These are phyloP conservation scores for Chaetoscypha palmicola DNA, from an alignment of 2,329 filamentous ascomycete genomes.

Conservation along the genomic window DNA sequence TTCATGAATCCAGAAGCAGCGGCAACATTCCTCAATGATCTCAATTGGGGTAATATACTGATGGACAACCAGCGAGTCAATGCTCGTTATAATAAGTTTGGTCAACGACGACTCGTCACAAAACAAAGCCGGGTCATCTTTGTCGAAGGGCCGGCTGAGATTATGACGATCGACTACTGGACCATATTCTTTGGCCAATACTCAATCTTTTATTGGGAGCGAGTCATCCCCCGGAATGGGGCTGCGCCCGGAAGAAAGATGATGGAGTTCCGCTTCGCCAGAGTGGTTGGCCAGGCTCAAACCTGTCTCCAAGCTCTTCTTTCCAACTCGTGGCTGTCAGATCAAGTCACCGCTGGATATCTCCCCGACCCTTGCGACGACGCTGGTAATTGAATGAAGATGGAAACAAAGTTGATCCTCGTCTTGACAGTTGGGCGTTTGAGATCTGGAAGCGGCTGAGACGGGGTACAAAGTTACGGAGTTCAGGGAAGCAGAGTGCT, in stretches of 20 bases:
- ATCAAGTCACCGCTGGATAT: not conserved
- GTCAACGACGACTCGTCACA: slow-evolving; percentile 6
- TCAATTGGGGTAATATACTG: not conserved
- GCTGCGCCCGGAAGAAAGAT: slow-evolving; percentile 1
- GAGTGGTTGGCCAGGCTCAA: slow-evolving; percentile 19
- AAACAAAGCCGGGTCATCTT: slow-evolving; percentile 8
- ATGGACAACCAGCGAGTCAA: slow-evolving; percentile 4
- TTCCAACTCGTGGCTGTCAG: not conserved
- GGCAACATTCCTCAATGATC: not conserved
- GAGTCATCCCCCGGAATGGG: not conserved
- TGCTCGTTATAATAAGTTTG: slow-evolving; percentile 12
- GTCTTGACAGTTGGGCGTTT: no score
- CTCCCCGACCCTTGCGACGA: slow-evolving; percentile 1
- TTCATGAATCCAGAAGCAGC: slow-evolving; percentile 15
- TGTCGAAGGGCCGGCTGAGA: slow-evolving; percentile 10
- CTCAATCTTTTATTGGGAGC: slow-evolving; percentile 8
- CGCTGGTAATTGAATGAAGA: no score
- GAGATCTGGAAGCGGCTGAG: no score
- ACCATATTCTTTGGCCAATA: slow-evolving; percentile 9
- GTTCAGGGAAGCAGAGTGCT: no score
- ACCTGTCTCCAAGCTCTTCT: slow-evolving; percentile 8
- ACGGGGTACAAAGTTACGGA: no score
- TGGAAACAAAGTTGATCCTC: no score
- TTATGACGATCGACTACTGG: slow-evolving; percentile 14
- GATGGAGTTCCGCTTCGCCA: slow-evolving; percentile 15